Evolutionary conservation across 345 rosid genomes (phyloP).

Genomic region (Corymbia maculata): DNA sequence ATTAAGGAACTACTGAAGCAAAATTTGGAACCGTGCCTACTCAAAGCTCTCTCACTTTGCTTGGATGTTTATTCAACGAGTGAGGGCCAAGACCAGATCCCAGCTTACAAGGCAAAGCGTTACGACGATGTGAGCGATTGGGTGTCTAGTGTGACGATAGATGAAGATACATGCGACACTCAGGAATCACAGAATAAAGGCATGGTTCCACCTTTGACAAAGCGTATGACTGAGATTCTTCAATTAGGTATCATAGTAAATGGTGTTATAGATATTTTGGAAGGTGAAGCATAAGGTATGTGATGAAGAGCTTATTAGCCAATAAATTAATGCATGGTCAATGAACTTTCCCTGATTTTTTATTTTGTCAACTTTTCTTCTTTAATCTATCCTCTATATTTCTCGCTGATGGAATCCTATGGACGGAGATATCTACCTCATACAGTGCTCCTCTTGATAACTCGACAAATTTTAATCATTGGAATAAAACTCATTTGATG

Average conservation of each 20-base stretch:
- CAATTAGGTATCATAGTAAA: not conserved
- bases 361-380: too few species aligned
- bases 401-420: too few species aligned
- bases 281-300: not conserved
- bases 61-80: rapidly evolving
- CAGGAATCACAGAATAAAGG: not conserved
- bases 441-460: too few species aligned
- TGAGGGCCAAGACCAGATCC: not conserved
- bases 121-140: not conserved
- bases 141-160: not conserved
- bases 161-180: not conserved
- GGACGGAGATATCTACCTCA: too few species aligned
- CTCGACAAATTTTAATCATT: too few species aligned
- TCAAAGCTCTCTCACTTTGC: not conserved
- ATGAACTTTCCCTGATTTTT: too few species aligned
- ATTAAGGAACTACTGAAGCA: not conserved
- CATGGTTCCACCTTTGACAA: not conserved
- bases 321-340: too few species aligned
- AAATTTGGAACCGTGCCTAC: not conserved
- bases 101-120: not conserved
- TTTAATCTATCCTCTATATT: too few species aligned
- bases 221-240: not conserved
- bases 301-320: not conserved
- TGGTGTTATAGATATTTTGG: not conserved
- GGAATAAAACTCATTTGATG: too few species aligned